A percentile compares a stretch with the other conserved stretches of the same genome.
phyloP scores from a whole-genome alignment of 1,139 yeast genomes.

The Taphrina deformans region DNA sequence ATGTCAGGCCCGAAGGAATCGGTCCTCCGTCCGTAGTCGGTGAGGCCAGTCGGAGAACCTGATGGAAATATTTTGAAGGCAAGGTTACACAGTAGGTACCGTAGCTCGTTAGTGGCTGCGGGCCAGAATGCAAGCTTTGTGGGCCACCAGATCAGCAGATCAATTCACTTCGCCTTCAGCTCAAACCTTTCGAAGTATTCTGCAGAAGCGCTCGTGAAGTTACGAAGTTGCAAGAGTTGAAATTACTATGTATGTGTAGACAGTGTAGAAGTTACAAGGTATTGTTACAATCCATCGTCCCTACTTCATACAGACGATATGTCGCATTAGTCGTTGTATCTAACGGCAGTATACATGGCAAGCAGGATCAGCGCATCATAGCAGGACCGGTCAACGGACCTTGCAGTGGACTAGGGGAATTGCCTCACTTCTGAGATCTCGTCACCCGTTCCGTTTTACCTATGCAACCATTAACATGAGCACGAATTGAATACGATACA shows the following conservation, averaged over 20 bases:
- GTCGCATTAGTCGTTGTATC: neutral
- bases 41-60: no score
- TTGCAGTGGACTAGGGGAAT: neutral
- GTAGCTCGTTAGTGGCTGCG: neutral
- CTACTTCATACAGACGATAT: neutral
- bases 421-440: conserved; percentile 19
- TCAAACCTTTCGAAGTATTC: no score
- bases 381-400: neutral
- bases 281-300: conserved; percentile 2
- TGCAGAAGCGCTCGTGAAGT: no score
- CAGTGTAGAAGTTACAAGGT: neutral
- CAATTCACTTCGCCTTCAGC: neutral
- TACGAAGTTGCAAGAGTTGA: neutral
- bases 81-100: no score
- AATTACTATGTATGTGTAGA: neutral
- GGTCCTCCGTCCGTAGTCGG: neutral
- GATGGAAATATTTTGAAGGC: neutral
- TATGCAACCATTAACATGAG: neutral
- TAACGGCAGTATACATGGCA: neutral
- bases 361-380: neutral
- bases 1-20: neutral
- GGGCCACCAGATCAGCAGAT: neutral
- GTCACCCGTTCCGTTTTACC: conserved; percentile 30
- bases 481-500: neutral
- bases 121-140: no score